Conservation (phyloP, 164 flowering plant genomes). For the Vitis riparia region DNA sequence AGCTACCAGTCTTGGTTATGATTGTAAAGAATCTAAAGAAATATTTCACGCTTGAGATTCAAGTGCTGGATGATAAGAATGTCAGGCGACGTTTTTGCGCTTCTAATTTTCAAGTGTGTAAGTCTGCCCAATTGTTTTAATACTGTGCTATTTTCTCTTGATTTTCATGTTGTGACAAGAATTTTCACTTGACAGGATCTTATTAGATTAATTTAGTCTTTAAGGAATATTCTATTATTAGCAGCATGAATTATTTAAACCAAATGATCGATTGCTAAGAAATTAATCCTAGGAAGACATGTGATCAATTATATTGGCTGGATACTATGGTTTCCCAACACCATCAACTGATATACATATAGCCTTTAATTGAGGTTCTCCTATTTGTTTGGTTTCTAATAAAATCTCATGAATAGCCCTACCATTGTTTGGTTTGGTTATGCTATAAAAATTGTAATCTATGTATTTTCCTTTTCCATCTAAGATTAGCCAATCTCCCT, state of each 20-base stretch:
- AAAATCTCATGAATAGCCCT: not conserved
- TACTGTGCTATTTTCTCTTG: not conserved
- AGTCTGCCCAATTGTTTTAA: conserved; percentile 46
- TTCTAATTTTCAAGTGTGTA: conserved; percentile 99
- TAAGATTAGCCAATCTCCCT: too few species aligned
- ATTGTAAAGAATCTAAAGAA: conserved; percentile 91
- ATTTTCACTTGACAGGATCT: not conserved
- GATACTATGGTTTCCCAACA: not conserved
- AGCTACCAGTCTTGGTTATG: conserved; percentile 89
- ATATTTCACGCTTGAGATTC: conserved; percentile 97
- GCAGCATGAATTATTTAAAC: not conserved
- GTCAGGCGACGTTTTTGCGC: conserved; percentile 97
- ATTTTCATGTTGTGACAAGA: not conserved
- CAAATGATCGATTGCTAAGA: not conserved
- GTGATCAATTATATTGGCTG: not conserved
- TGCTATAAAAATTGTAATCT: not conserved
- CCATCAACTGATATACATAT: not conserved
- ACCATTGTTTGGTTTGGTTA: not conserved
- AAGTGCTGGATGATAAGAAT: conserved; percentile 97
- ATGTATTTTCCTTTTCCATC: too few species aligned
- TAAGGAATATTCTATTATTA: not conserved
- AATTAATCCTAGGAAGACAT: not conserved
- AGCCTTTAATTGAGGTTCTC: too few species aligned
- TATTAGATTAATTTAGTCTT: not conserved
- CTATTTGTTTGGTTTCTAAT: not conserved